Base-by-base conservation (phyloP, 805 yeast genomes). In the Zygosaccharomyces rouxii region DNA sequence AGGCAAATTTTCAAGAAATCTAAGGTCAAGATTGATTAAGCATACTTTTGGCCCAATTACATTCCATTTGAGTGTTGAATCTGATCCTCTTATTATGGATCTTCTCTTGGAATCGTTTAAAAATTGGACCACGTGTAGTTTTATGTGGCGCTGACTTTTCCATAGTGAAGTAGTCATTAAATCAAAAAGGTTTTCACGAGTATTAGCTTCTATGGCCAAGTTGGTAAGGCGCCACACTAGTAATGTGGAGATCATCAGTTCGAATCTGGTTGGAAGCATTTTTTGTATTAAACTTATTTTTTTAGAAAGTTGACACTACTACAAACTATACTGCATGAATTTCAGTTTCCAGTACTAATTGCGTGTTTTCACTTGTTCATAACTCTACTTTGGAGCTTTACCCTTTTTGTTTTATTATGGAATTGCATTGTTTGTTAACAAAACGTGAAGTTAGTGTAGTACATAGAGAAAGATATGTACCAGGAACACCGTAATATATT, bases 191-290 rank as follows among this genome's bases (percentile, higher is more conserved):
- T 23, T 23, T 23, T 7, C 25, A 23, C 7, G 7, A 7, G 25
- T 7, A 23, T 4, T 23, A 23, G 77, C 78, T 76, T 74, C 71
- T 75, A 75, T 75, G 79, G 80, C 80, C 79, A 75, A 76, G 78
- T 73, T 80, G 87, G 87, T 82, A 81, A 83, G 85, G 88, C 87
- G 87, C 81, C 81, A 83, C 87, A 82, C 87, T 82, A 81, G 87
- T 83, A 82, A 83, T 83, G 87, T 82, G 80, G 81, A 81, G 86
- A 83, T 81, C 87, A 80, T 82, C 84, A 79, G 84, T 79, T 80
- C 84, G 75, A 80, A 71, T 79, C 84, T 78, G 84, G 79, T 77
- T 79, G 79, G 79, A 74, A 80, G 83, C 83, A 78, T 37, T 14
- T 29, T 19, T 16, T 11, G 7, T 28, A 28, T 11, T 28, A 28